Evolutionary conservation across 139 green algal species (phyloP).

Genomic region (Ettlia oleoabundans): DNA sequence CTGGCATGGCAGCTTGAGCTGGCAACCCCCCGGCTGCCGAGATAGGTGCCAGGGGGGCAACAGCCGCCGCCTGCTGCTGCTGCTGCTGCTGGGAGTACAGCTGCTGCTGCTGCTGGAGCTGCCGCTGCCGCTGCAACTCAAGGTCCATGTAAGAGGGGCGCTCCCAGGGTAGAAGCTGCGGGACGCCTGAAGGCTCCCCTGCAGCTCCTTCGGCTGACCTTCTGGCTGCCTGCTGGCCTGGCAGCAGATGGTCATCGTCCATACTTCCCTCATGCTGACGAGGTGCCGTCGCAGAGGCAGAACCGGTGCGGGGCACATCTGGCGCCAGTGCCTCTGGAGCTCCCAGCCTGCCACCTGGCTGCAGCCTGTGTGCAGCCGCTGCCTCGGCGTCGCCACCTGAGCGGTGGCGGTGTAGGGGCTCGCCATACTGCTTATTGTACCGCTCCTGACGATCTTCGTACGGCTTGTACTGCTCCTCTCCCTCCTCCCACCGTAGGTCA

Average conservation of each 20-base stretch:
- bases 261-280: background rate
- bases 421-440: background rate
- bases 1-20: no score
- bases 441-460: background rate
- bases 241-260: no score
- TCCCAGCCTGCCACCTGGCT: no score
- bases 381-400: background rate
- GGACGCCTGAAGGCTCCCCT: background rate
- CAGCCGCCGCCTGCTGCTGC: background rate
- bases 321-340: no score
- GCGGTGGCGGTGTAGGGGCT: background rate
- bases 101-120: conserved; percentile 17
- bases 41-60: no score
- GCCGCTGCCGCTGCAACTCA: conserved; percentile 19
- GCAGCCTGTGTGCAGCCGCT: no score
- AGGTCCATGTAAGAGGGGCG: conserved; percentile 35
- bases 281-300: background rate
- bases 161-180: conserved; percentile 15
- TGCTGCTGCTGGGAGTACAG: conserved; percentile 18
- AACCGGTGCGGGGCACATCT: no score
- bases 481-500: conserved; percentile 5
- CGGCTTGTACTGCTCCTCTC: background rate
- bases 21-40: no score
- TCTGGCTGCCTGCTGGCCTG: background rate
- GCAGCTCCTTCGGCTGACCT: background rate